Evolutionary conservation across 176 grass and related monocot species (phyloP), one percentile per base, ranked within the genome.

Genomic region (Oryza brachyantha): DNA sequence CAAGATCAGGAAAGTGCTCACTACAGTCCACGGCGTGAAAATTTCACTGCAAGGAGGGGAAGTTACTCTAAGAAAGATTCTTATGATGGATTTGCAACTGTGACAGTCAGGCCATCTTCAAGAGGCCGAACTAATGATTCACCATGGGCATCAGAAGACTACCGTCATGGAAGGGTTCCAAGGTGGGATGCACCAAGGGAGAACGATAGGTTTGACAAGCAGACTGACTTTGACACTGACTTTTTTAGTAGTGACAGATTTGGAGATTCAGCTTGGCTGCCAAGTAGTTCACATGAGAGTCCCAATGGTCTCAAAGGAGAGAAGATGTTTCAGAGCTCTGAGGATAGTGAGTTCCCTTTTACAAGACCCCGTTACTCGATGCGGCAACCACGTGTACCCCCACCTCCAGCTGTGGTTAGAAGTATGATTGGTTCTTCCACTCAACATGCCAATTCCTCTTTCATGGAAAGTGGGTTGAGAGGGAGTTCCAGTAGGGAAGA

Each of bases 351-450:
- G 2, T 93, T 95, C 16, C 90, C 92, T 61, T 92, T 90, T 86
- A 82, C 85, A 28, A 98, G 84, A 77, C 76, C 83, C 42, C 61
- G 83, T 52, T 93, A 92, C 38, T 82, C 84, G 59, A 74, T 90
- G 82, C 85, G 84, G 46, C 96, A 98, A 48, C 92, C 92, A 66
- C 78, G 40, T 83, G 92, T 95, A 17, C 92, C 73, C 29, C 92
- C 96, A 3, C 92, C 92, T 55, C 92, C 88, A 74, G 70, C 64
- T 65, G 70, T 93, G 37, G 77, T 85, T 35, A 85, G 83, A 90
- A 90, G 77, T 82, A 48, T 76, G 58, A 71, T 88, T 39, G 27
- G 77, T 68, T 21, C 75, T 78, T 83, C 86, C 70, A 61, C 68
- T 71, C 88, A 87, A 79, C 83, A 4, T 68, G 19, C 83, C 43